phyloP scores from a whole-genome alignment of 2,329 filamentous ascomycete genomes.

The Karstenula rhodostoma region DNA sequence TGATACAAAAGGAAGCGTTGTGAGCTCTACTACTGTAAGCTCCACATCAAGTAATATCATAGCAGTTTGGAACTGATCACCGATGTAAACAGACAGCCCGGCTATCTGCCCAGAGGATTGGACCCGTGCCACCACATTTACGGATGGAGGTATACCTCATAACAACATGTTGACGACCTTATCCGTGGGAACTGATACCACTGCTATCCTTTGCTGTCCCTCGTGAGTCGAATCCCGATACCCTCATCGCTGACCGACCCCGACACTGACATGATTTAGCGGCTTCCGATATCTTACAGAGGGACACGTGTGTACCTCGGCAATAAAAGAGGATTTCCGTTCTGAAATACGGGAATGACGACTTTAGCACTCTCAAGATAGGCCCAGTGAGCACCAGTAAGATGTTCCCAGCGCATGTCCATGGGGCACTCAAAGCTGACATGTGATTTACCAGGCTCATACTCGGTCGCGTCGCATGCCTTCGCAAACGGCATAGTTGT shows the following conservation, averaged over 20 bases:
- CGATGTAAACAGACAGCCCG: background rate
- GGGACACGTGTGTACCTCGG: conserved; percentile 3
- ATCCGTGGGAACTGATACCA: background rate
- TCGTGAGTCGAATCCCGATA: background rate
- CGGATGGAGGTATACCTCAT: background rate
- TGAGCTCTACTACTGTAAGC: conserved; percentile 1
- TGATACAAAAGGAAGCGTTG: no score
- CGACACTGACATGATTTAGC: background rate
- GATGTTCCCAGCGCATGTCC: background rate
- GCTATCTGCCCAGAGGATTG: conserved; percentile 2
- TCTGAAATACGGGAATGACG: background rate
- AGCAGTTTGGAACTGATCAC: background rate
- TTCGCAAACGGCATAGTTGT: conserved; percentile 5
- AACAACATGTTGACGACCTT: background rate
- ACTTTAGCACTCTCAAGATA: background rate
- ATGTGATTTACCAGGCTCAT: background rate
- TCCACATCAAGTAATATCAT: background rate
- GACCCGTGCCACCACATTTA: background rate
- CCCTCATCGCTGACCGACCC: background rate
- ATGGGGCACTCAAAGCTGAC: background rate
- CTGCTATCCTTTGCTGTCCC: conserved; percentile 2
- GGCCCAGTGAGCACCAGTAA: background rate
- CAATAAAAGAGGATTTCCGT: background rate
- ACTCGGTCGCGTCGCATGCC: background rate
- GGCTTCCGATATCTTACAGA: background rate